Conservation (phyloP, 148 eudicot genomes). For the Vaccinium darrowii region DNA sequence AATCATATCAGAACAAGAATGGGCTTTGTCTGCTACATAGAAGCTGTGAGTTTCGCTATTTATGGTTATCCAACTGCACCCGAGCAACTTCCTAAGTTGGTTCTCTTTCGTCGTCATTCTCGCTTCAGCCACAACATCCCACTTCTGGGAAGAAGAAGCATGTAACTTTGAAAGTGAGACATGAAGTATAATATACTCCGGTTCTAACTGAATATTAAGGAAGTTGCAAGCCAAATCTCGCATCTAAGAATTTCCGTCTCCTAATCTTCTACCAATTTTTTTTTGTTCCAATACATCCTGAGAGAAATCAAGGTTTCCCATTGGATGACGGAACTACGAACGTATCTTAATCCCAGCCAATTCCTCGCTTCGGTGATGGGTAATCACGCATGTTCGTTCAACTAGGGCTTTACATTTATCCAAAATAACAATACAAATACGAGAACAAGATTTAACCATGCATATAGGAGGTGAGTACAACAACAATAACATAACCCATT, state of each 20-base stretch:
- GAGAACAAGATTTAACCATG: background rate
- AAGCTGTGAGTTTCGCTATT: slow-evolving; percentile 36
- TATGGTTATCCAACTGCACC: slow-evolving; percentile 50
- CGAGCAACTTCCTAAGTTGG: slow-evolving; percentile 37
- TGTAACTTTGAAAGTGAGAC: slow-evolving; percentile 37
- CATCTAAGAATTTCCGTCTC: slow-evolving; percentile 31
- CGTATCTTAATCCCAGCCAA: background rate
- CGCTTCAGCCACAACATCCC: slow-evolving; percentile 41
- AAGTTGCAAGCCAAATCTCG: slow-evolving; percentile 38
- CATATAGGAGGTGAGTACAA: background rate
- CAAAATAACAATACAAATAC: too few species aligned
- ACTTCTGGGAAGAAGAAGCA: slow-evolving; percentile 45
- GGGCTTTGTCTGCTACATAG: slow-evolving; percentile 39
- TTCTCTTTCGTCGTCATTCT: slow-evolving; percentile 38
- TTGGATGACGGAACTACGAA: background rate
- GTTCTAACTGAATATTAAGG: slow-evolving; percentile 39
- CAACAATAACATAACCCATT: too few species aligned
- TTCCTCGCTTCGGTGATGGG: background rate
- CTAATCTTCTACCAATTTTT: background rate
- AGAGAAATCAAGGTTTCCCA: background rate
- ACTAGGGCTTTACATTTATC: background rate
- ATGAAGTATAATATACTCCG: slow-evolving; percentile 45
- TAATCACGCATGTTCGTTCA: background rate
- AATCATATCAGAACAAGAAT: slow-evolving; percentile 34
- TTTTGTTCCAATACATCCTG: background rate